phyloP scores from a whole-genome alignment of 495 filamentous ascomycete species.

The Aspergillus cavernicola region DNA sequence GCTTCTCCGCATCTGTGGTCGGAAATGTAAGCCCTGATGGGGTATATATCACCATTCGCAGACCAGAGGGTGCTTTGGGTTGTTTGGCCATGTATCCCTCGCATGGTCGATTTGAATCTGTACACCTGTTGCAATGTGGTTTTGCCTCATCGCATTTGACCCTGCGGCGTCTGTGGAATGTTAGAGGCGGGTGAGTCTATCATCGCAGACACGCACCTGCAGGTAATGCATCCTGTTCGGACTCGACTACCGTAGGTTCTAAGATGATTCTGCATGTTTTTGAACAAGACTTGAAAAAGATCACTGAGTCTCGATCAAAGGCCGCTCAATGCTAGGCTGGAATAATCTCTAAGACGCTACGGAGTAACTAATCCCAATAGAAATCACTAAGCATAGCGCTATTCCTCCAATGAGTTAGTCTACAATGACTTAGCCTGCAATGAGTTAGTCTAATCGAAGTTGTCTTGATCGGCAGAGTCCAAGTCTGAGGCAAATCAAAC shows the following conservation, averaged over 20 bases:
- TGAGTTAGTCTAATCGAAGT: no score
- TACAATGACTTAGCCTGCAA: no score
- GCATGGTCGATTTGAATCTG: neutral
- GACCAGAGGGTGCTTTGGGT: neutral
- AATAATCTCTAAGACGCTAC: no score
- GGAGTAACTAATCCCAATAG: no score
- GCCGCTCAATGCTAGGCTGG: no score
- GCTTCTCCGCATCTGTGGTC: neutral
- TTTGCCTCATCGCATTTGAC: slow-evolving; percentile 8
- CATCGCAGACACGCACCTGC: neutral
- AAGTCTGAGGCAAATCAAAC: no score
- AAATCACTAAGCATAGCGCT: no score
- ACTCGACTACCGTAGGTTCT: neutral
- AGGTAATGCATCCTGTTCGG: slow-evolving; percentile 1
- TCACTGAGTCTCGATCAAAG: no score
- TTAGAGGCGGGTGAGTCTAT: no score
- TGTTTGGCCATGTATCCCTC: neutral
- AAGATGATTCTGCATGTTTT: neutral
- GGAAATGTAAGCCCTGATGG: neutral
- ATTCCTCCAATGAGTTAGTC: no score
- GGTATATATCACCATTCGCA: slow-evolving; percentile 1
- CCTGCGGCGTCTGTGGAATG: neutral
- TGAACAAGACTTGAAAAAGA: no score
- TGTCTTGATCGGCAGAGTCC: no score
- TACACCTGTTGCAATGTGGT: neutral